Base-by-base conservation (phyloP, 805 yeast genomes). In the Ogataea sp. region DNA sequence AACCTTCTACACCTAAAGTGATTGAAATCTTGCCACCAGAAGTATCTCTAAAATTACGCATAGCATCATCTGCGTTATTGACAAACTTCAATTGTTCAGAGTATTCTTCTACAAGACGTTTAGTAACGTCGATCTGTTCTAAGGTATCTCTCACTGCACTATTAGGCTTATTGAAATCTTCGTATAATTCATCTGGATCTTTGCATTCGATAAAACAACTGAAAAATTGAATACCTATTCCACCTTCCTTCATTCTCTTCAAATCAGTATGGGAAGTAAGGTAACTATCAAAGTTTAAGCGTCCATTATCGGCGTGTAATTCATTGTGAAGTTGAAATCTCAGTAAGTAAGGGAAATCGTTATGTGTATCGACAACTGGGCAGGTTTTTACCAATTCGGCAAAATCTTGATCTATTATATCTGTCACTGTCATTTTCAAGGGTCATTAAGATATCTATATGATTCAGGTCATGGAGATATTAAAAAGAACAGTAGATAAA, bases 351-450 rank as follows among this genome's bases (percentile, higher is more conserved):
- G 76, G 75, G 45, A 72, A 65, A 48, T 71, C 78, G 43, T 71
- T 71, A 44, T 71, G 78, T 1, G 75, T 67, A 47, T 71, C 78
- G 10, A 69, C 66, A 14, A 71, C 54, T 3, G 77, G 75, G 4
- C 44, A n/a, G 14, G 27, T 28, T 36, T 39, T 30, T 17, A n/a
- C 6, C 8, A 41, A 25, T 14, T 23, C 32, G 9, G 30, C 37
- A 25, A 30, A 36, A n/a, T 17, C 15, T n/a, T 35, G 14, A 4
- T 25, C 32, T 6, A 50, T 48, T 3, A 38, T 32, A 13, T 36
- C n/a, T 9, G 39, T 35, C 9, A 37, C 31, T 2, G 45, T 39
- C 50, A 48, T 48, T 1, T 18, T 20, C n/a, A n/a, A n/a, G n/a
- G n/a, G n/a, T n/a, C n/a, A n/a, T n/a, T n/a, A n/a, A n/a, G n/a